Evolutionary conservation across 306 rosid genomes (phyloP), one percentile per base, ranked within the genome.

Genomic region (Trifolium dubium): DNA sequence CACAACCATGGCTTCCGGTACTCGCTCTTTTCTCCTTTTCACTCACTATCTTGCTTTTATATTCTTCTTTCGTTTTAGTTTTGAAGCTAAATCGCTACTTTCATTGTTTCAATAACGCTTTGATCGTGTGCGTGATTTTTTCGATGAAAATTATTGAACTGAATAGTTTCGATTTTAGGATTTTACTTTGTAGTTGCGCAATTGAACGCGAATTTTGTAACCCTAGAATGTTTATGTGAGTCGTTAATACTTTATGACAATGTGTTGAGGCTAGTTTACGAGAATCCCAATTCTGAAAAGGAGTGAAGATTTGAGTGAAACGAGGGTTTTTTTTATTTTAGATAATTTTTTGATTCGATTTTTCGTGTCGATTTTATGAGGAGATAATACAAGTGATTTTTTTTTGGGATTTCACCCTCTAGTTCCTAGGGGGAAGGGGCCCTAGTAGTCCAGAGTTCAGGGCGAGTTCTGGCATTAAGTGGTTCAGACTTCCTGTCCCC

Each of bases 1-100:
- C 3, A 8, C 71, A 15, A 15, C 10, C 77, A 82, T 82, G 86
- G 83, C 83, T 73, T 82, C 86, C 12, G 86, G 86, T 82, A 69
- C 58, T 35, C 30, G 6, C 59, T 60, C 67, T 34, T 70, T 54
- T 43, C 32, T 73, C 34, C 37, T 3, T 56, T 53, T 6, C 10
- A 14, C 19, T 23, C 47, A 60, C 18, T 50, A 34, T 55, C 5
- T 29, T 59, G 8, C 41, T 23, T 44, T 12, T 44, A 11, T 12
- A 6, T 12, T 44, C 54, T 43, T 37, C 43, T 59, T 50, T 46
- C 47, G 40, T 71, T 49, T 51, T 66, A 30, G 6, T 64, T 56
- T 32, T 18, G 4, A 29, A 62, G 46, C 28, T 46, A 5, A 17
- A 32, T 58, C 41, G 35, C 17, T 31, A 67, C 40, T n/a, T 12